Evolutionary conservation across 2,329 filamentous ascomycete species (phyloP).

Genomic region (Davidsoniella virescens): DNA sequence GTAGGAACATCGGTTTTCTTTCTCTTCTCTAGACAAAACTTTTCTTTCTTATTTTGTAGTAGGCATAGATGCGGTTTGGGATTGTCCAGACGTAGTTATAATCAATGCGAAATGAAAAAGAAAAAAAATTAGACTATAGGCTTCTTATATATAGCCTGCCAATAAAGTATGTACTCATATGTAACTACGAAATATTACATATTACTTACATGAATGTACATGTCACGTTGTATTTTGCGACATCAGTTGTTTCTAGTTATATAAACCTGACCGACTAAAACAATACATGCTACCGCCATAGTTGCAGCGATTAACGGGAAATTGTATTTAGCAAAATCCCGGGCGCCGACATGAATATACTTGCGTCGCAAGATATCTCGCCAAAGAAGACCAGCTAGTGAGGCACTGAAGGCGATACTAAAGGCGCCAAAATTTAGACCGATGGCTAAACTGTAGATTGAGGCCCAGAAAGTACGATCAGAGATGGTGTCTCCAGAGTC

Average conservation of each 20-base stretch:
- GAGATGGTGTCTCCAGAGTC: slow-evolving; percentile 32
- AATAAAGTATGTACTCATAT: no score
- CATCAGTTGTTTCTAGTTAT: slow-evolving; percentile 20
- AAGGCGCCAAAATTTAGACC: slow-evolving; percentile 64
- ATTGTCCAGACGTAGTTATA: background rate
- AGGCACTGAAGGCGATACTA: slow-evolving; percentile 55
- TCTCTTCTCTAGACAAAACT: slow-evolving; percentile 18
- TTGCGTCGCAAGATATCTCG: slow-evolving; percentile 52
- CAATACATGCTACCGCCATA: slow-evolving; percentile 46
- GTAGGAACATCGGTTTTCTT: slow-evolving; percentile 21
- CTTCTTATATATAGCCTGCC: no score
- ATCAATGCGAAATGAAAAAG: background rate
- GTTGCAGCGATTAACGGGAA: slow-evolving; percentile 53
- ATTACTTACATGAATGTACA: background rate
- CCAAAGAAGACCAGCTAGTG: slow-evolving; percentile 56
- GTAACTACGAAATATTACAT: no score
- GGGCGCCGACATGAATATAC: slow-evolving; percentile 44
- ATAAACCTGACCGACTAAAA: slow-evolving; percentile 48
- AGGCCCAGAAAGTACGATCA: slow-evolving; percentile 55
- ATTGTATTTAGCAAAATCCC: slow-evolving; percentile 54
- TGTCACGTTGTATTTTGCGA: background rate
- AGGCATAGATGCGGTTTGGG: background rate
- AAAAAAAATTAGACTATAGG: no score
- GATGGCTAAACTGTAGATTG: slow-evolving; percentile 58
- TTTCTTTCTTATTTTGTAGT: slow-evolving; percentile 16